These are phyloP conservation scores for Ceratobasidium theobromae DNA, from an alignment of 1,284 basidiomycete species.

Conservation along the genomic window DNA sequence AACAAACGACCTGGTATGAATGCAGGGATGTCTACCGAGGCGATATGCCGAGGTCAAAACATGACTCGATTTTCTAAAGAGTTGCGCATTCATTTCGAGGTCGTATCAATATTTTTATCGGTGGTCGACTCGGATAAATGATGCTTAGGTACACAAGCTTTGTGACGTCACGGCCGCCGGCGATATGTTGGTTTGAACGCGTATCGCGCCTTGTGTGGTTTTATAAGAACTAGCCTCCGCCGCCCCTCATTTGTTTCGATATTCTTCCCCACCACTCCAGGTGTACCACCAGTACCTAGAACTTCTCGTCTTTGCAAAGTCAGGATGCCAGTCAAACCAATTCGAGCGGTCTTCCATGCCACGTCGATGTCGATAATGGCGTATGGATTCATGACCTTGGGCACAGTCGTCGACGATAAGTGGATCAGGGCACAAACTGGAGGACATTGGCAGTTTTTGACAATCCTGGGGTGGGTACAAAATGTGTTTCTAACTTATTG, in stretches of 20 bases:
- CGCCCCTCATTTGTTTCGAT: too few relatives aligned
- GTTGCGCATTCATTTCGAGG: neutral
- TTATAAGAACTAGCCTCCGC: conserved; percentile 2
- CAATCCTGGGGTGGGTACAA: conserved; percentile 66
- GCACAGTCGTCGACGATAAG: conserved; percentile 36
- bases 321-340: conserved; percentile 12
- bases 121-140: neutral
- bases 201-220: neutral
- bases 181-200: conserved; percentile 4
- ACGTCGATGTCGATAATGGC: conserved; percentile 42
- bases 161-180: conserved; percentile 29
- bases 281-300: neutral
- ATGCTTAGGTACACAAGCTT: too few relatives aligned
- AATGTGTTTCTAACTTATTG: neutral
- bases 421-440: conserved; percentile 44
- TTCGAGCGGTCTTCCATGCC: conserved; percentile 40
- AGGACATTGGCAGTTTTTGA: conserved; percentile 70
- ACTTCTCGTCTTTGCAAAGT: too few relatives aligned
- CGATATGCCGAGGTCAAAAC: conserved; percentile 12
- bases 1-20: conserved; percentile 3
- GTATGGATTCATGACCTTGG: conserved; percentile 41
- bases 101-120: neutral
- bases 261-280: neutral
- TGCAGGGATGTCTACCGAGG: neutral
- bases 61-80: conserved; percentile 23